phyloP scores from a whole-genome alignment of 116 monocot species.

The Papilionanthe hybrid region DNA sequence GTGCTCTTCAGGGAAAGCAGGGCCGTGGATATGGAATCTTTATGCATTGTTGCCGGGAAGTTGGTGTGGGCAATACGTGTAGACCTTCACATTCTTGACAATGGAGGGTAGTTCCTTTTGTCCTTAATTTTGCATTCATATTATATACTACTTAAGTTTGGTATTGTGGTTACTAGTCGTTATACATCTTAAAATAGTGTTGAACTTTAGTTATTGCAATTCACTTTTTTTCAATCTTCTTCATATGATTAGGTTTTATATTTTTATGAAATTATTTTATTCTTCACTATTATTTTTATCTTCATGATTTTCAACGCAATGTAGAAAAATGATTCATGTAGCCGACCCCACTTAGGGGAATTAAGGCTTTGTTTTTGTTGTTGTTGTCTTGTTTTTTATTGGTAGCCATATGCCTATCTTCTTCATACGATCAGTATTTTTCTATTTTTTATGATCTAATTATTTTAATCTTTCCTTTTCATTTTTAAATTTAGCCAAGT shows the following conservation, averaged over 20 bases:
- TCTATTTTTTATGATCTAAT: too few relatives aligned
- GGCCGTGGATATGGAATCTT: constrained; percentile 95
- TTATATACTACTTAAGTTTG: background rate
- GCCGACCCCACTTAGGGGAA: too few relatives aligned
- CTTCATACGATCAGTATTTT: background rate
- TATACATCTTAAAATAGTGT: background rate
- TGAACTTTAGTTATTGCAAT: background rate
- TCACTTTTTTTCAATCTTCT: background rate
- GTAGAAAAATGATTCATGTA: too few relatives aligned
- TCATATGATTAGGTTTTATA: background rate
- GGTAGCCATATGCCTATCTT: background rate
- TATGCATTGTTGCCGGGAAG: constrained; percentile 84
- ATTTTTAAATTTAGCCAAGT: too few relatives aligned
- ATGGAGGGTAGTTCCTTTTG: constrained; percentile 70
- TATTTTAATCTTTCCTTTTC: too few relatives aligned
- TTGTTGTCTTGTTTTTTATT: too few relatives aligned
- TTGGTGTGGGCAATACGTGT: constrained; percentile 84
- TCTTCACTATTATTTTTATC: background rate
- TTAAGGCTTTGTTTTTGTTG: too few relatives aligned
- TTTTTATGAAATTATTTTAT: background rate
- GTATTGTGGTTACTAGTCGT: background rate
- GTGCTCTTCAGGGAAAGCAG: constrained; percentile 74
- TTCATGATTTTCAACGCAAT: too few relatives aligned
- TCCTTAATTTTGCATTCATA: background rate
- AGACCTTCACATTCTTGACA: constrained; percentile 95